Evolutionary conservation across 1,139 yeast genomes (phyloP), one percentile per base, ranked within the genome.

Genomic region (Saccharomyces hybrid): DNA sequence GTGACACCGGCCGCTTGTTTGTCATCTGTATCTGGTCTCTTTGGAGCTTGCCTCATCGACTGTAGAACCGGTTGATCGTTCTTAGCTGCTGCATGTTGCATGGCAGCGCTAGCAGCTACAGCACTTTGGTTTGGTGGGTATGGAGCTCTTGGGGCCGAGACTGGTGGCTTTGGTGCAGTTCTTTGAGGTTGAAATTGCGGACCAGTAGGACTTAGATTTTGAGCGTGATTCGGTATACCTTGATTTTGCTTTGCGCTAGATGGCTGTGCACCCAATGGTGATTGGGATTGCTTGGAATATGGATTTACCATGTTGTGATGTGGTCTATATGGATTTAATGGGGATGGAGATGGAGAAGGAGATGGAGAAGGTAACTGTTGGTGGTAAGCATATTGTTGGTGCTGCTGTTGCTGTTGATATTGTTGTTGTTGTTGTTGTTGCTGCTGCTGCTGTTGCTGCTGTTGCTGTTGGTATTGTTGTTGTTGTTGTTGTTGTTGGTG

Each of bases 21-120:
- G 1, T 71, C 67, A 7, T 65, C 65, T n/a, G 65, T 61, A 3
- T 69, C 67, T 30, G 73, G 68, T 52, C 64, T 63, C 57, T 61
- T 62, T 51, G 74, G 73, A 25, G 71, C 70, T 53, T 69, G 69
- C 52, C 71, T 62, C 49, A 59, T 57, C n/a, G 70, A 67, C 50
- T 65, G 69, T 8, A 63, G 67, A 52, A 38, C 61, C 7, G 44
- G 41, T 1, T 48, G 50, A 27, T 54, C 49, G 65, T 23, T 56
- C 34, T 51, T 54, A 50, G 49, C 8, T 47, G 54, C 28, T 56
- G 57, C 47, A 16, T 55, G 57, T 26, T 53, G 56, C 59, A 58
- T 58, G 6, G 63, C 60, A 11, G 53, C 46, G 1, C 66, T 54
- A 5, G 70, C 66, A 25, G 69, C 70, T 3, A 20, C 23, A 38